Evolutionary conservation across 2,329 filamentous ascomycete species (phyloP), one percentile per base, ranked within the genome.

Genomic region (Diaporthe vexans): DNA sequence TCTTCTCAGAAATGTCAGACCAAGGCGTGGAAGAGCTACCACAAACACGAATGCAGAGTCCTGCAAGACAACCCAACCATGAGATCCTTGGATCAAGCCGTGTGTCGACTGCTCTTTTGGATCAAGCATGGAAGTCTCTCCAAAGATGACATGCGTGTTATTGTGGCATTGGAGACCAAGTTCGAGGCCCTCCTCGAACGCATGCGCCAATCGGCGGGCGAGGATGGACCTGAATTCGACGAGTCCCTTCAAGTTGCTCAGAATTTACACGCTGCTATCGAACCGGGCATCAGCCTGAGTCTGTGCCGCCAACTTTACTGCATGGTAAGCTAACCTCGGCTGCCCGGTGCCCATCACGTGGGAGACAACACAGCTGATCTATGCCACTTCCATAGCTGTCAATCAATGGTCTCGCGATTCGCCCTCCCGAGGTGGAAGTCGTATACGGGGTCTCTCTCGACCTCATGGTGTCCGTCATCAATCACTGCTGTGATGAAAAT

Each of bases 401-500:
- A 6, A 77, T 76, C 46, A 82, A 82, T 74, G 77, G 74, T 33
- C 76, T 80, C n/a, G 65, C 71, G 11, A 77, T 82, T 33, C 74
- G 79, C 2, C 70, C 75, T 3, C 37, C 80, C 1, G 76, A 77
- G 24, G 58, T 75, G n/a, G 77, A 76, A 8, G 68, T 75, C 10
- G 63, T 72, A 1, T 73, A 79, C 54, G 82, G 82, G 7, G 76
- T 74, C n/a, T 80, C 75, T 19, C 74, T 84, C n/a, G 81, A 84
- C 43, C 63, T 81, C 17, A 72, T 79, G 3, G 78, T 79, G 0
- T 78, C 82, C 17, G 74, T 80, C 46, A 80, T 84, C 71, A 84
- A 84, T 75, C 83, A 85, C 76, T 81, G 79, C 0, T 85, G 83
- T 71, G 77, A 80, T 0, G 81, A 82, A 13, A 85, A 85, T 52